Conservation (phyloP, 2,329 filamentous ascomycete species). For the Anthostomella pinea region DNA sequence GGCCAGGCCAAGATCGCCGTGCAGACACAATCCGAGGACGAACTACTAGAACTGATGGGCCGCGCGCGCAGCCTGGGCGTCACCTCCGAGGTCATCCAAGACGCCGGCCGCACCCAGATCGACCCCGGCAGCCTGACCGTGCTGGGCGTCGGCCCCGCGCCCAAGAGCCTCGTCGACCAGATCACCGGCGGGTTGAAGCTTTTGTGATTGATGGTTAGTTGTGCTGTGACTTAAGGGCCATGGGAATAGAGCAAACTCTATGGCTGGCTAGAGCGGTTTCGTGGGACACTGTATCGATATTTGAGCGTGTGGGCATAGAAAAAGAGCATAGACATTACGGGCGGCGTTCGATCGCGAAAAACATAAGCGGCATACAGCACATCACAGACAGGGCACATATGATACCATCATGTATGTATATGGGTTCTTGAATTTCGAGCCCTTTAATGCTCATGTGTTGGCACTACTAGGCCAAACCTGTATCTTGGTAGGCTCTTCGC, state of each 20-base stretch:
- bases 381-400: too few relatives aligned
- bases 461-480: too few relatives aligned
- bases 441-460: too few relatives aligned
- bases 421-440: too few relatives aligned
- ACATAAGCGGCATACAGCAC: too few relatives aligned
- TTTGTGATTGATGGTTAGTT: too few relatives aligned
- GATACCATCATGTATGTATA: too few relatives aligned
- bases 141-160: slow-evolving; percentile 76
- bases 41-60: slow-evolving; percentile 69
- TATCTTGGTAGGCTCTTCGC: too few relatives aligned
- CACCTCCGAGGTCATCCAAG: slow-evolving; percentile 85
- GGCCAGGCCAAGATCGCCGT: slow-evolving; percentile 95
- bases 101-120: slow-evolving; percentile 97
- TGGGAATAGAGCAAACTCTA: not conserved
- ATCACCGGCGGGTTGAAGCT: slow-evolving; percentile 46
- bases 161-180: slow-evolving; percentile 80
- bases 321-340: too few relatives aligned
- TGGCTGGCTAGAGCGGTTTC: too few relatives aligned
- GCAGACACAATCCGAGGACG: slow-evolving; percentile 83
- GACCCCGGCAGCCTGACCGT: slow-evolving; percentile 90
- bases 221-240: slow-evolving; percentile 19
- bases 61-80: slow-evolving; percentile 80
- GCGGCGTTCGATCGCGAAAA: not conserved
- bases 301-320: not conserved
- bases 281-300: too few relatives aligned